Conservation (phyloP, 371 early-diverging fungal genomes). For the Lichtheimia ornata region DNA sequence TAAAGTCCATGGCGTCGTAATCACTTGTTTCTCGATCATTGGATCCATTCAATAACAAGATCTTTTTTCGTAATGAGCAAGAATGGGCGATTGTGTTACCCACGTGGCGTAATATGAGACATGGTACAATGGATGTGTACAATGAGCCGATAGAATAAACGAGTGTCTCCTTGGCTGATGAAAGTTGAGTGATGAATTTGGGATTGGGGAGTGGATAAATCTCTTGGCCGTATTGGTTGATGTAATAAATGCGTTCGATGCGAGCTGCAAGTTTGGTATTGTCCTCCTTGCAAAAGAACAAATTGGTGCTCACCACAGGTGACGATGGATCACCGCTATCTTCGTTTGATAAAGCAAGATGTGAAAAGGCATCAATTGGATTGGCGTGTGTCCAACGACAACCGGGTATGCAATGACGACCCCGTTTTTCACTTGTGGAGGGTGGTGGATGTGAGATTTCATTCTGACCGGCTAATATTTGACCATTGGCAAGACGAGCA, state of each 20-base stretch:
- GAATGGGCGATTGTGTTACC: slow-evolving; percentile 66
- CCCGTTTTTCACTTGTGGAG: slow-evolving; percentile 11
- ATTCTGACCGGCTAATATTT: slow-evolving; percentile 61
- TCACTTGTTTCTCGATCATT: slow-evolving; percentile 71
- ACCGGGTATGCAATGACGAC: slow-evolving; percentile 6
- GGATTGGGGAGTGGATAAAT: slow-evolving; percentile 69
- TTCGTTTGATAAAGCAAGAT: slow-evolving; percentile 29
- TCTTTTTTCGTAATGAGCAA: slow-evolving; percentile 53
- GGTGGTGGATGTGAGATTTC: slow-evolving; percentile 62
- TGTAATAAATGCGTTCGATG: slow-evolving; percentile 69
- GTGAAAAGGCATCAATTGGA: slow-evolving; percentile 52
- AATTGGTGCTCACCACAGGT: slow-evolving; percentile 28
- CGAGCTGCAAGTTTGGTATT: slow-evolving; percentile 50
- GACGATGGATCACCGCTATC: slow-evolving; percentile 11
- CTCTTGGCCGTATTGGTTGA: slow-evolving; percentile 71
- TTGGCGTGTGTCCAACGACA: slow-evolving; percentile 26
- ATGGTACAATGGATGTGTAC: slow-evolving; percentile 75
- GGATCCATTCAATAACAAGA: slow-evolving; percentile 71
- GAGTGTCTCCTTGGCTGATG: slow-evolving; percentile 48
- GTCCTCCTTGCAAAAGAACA: slow-evolving; percentile 54
- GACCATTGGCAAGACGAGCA: slow-evolving; percentile 58
- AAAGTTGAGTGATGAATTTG: slow-evolving; percentile 53
- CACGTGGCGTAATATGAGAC: slow-evolving; percentile 67
- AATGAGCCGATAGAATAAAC: slow-evolving; percentile 75
- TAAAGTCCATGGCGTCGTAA: slow-evolving; percentile 73